Evolutionary conservation across 106 monocot species (phyloP), one percentile per base, ranked within the genome.

Genomic region (Xerophyta viscosa): DNA sequence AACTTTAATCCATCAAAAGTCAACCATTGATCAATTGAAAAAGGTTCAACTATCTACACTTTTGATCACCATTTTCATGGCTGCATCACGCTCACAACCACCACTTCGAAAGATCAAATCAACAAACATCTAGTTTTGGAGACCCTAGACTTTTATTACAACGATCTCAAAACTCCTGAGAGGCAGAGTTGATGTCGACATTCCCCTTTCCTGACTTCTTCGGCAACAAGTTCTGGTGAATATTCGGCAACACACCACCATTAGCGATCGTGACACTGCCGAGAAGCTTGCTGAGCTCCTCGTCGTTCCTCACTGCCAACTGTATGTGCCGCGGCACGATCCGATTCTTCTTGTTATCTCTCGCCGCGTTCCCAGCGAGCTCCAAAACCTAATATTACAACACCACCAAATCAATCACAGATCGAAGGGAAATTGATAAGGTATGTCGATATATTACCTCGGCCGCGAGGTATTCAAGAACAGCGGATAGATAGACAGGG

Each of bases 271-370:
- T 75, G 14, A 80, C 80, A 0, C 58, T 27, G 14, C 66, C 80
- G 24, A 80, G 48, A 4, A 80, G 75, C 59, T 63, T 75, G 57
- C 80, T 67, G 28, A 80, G 58, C 48, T 80, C 80, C 66, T 80
- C 80, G 18, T 80, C 80, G 26, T 80, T 80, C 48, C 80, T 66
- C 46, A 80, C 75, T 14, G 80, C 80, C n/a, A 80, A 58, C 62
- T 71, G 75, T 21, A 80, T 71, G 63, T 80, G 80, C 47, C 80
- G 54, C 14, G 80, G 80, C 11, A 75, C 56, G 25, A 80, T 80
- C 57, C 80, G 46, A 45, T 66, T 75, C 73, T 80, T 80, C 74
- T 80, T 80, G 61, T 80, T 80, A 27, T 80, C 80, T 31, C 80
- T 75, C 39, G 80, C 80, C 28, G 80, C 80, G 46, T 80, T 80